A percentile compares a stretch with the other conserved stretches of the same genome.
These are phyloP conservation scores for Diaporthe australafricana DNA, from an alignment of 2,329 filamentous ascomycete genomes.

Conservation along the genomic window DNA sequence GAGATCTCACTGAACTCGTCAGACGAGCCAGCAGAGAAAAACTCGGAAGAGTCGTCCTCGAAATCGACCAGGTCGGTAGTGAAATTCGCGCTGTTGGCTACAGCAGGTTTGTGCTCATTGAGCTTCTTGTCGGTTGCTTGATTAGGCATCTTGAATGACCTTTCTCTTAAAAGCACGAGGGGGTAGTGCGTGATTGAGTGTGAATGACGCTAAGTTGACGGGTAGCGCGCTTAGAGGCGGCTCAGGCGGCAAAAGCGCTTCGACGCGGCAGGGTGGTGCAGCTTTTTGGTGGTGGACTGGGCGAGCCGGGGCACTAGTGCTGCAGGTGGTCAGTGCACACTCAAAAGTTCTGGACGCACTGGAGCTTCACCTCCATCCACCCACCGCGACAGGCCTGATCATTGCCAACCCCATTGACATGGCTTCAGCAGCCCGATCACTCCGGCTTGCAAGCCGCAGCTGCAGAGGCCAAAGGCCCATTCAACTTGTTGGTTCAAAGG, in stretches of 20 bases:
- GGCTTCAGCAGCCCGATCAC: slow-evolving; percentile 54
- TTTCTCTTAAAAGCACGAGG: slow-evolving; percentile 4
- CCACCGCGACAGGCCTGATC: slow-evolving; percentile 35
- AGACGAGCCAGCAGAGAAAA: no score
- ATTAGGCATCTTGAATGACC: slow-evolving; percentile 5
- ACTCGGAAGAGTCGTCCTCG: background rate
- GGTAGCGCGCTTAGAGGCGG: background rate
- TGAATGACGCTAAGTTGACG: background rate
- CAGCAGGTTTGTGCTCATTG: background rate
- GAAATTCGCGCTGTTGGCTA: background rate
- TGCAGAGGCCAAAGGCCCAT: slow-evolving; percentile 44
- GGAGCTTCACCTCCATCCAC: slow-evolving; percentile 26
- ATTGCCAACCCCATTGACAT: slow-evolving; percentile 44
- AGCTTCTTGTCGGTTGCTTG: background rate
- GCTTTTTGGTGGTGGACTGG: no score
- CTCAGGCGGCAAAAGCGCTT: background rate
- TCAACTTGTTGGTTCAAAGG: slow-evolving; percentile 39
- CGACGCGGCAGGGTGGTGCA: background rate
- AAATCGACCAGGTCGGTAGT: background rate
- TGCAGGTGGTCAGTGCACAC: slow-evolving; percentile 16
- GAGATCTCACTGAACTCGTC: background rate
- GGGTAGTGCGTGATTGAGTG: background rate
- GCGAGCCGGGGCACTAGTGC: slow-evolving; percentile 1
- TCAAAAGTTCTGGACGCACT: slow-evolving; percentile 30
- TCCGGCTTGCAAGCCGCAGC: slow-evolving; percentile 53